Evolutionary conservation across 78 protist genomes (phyloP).

Genomic region (Dictyostelium capitatum): DNA sequence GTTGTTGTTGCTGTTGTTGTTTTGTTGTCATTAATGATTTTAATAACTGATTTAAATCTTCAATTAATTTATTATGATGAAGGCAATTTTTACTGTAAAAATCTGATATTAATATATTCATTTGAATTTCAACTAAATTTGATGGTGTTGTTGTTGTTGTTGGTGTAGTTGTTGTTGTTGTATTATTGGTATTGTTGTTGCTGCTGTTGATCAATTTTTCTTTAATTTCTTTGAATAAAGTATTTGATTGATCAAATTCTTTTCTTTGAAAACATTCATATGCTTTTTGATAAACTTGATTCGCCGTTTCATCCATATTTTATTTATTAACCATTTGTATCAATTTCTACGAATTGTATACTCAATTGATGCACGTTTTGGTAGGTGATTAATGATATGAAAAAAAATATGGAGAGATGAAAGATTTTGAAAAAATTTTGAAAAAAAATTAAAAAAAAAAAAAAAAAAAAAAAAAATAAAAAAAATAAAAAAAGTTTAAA

Average conservation of each 20-base stretch:
- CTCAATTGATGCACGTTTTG: too few species aligned
- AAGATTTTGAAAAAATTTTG: too few species aligned
- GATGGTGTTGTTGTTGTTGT: neutral
- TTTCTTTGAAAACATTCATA: conserved; percentile 22
- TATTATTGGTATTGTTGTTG: neutral
- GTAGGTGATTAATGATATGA: too few species aligned
- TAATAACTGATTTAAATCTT: conserved; percentile 15
- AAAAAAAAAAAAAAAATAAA: too few species aligned
- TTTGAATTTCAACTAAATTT: conserved; percentile 22
- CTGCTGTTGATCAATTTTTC: neutral
- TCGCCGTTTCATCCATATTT: too few species aligned
- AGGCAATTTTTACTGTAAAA: conserved; percentile 40
- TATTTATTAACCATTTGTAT: too few species aligned
- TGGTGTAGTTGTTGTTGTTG: neutral
- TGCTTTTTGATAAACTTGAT: conserved; percentile 20
- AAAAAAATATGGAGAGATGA: too few species aligned
- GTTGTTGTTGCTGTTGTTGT: neutral
- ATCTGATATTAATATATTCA: conserved; percentile 45
- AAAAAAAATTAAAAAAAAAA: too few species aligned
- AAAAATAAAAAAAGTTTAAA: too few species aligned
- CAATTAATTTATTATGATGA: conserved; percentile 46
- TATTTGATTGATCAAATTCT: conserved; percentile 45
- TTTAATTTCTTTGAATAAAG: conserved; percentile 43
- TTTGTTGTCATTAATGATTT: neutral
- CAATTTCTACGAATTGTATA: too few species aligned